A percentile compares a stretch with the other conserved stretches of the same genome.
phyloP scores from a whole-genome alignment of 1,284 basidiomycete species.

The Lentinus polychrous region DNA sequence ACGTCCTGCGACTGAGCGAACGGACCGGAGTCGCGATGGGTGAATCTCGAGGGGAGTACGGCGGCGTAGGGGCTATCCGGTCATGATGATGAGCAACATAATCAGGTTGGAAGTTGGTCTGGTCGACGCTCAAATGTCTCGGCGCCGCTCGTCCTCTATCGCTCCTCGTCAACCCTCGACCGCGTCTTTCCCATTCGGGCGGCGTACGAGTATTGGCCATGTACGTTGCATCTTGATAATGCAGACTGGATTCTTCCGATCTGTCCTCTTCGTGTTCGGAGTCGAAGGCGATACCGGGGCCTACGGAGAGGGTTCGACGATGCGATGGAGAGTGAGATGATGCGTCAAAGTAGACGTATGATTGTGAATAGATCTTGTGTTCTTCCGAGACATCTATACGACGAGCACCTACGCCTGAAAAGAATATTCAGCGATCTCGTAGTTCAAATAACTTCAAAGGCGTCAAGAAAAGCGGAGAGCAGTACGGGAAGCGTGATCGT shows the following conservation, averaged over 20 bases:
- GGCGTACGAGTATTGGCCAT: neutral
- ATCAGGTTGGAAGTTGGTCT: constrained; percentile 25
- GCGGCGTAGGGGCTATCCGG: constrained; percentile 19
- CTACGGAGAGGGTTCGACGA: constrained; percentile 71
- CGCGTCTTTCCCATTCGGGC: constrained; percentile 9
- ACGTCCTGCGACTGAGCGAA: constrained; percentile 15
- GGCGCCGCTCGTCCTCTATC: constrained; percentile 7
- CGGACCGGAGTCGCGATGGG: constrained; percentile 15
- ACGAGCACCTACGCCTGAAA: constrained; percentile 69
- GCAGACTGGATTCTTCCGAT: constrained; percentile 24
- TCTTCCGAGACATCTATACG: constrained; percentile 80
- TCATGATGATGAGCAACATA: constrained; percentile 21
- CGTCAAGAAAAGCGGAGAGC: too few relatives aligned
- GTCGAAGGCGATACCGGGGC: constrained; percentile 51
- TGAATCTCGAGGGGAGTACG: constrained; percentile 25
- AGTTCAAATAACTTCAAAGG: too few relatives aligned
- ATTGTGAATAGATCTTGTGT: constrained; percentile 69
- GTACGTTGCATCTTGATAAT: constrained; percentile 7
- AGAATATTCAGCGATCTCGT: too few relatives aligned
- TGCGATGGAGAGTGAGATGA: constrained; percentile 23
- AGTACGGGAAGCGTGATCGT: too few relatives aligned
- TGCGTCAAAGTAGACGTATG: constrained; percentile 70
- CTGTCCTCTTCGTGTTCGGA: constrained; percentile 29
- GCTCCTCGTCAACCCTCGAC: constrained; percentile 10
- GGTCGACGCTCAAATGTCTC: constrained; percentile 29